Percentiles rank a stretch among this genome's conserved stretches.
These are phyloP conservation scores for Botrytis pseudocinerea DNA, from an alignment of 2,329 filamentous ascomycete species.

Conservation along the genomic window DNA sequence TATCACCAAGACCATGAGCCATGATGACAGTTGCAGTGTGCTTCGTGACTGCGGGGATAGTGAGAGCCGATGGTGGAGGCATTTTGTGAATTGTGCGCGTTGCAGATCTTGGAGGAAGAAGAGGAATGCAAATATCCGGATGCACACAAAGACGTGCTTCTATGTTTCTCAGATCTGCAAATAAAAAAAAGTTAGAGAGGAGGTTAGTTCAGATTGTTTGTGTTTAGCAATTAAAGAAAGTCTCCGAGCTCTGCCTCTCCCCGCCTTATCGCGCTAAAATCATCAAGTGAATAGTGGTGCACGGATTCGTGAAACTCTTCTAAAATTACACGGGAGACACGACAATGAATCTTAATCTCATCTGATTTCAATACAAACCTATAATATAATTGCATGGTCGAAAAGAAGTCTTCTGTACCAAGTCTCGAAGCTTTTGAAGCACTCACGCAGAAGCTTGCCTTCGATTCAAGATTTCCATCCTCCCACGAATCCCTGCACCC, in stretches of 20 bases:
- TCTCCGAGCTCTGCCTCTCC: neutral
- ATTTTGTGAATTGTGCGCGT: slow-evolving; percentile 27
- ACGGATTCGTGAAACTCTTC: neutral
- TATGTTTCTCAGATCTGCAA: too few relatives aligned
- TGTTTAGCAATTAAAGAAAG: neutral
- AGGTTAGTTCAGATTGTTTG: neutral
- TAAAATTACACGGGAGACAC: neutral
- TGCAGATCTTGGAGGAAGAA: neutral
- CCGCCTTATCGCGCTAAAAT: slow-evolving; percentile 14
- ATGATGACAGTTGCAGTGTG: slow-evolving; percentile 97
- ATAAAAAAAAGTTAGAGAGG: neutral
- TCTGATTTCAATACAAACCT: neutral
- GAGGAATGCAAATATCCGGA: neutral
- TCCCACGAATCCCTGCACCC: neutral
- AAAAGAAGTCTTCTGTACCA: neutral
- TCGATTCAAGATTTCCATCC: neutral
- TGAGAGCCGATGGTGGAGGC: slow-evolving; percentile 48
- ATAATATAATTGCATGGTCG: neutral
- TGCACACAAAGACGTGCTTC: neutral
- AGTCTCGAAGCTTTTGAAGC: neutral
- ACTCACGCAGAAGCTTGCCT: neutral
- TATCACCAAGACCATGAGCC: slow-evolving; percentile 88
- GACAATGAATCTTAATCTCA: neutral
- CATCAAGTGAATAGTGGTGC: neutral
- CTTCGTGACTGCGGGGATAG: slow-evolving; percentile 75